Percentiles rank a stretch among this genome's conserved stretches.
Conservation (phyloP, 305 asterid genomes). For the Fraxinus baroniana region DNA sequence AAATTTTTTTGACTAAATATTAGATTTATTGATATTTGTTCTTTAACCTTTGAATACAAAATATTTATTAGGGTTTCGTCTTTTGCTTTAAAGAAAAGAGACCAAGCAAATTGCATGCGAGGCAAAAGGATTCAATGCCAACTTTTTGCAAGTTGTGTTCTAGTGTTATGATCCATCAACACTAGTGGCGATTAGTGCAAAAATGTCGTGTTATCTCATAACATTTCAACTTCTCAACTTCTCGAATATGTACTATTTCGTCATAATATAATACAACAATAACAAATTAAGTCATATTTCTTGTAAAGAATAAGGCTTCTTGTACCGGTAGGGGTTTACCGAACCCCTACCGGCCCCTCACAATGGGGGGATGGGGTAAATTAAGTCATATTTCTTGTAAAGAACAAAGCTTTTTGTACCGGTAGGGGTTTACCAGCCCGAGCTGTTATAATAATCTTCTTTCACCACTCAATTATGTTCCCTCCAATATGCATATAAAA, state of each 20-base stretch:
- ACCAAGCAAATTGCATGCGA: conserved; percentile 32
- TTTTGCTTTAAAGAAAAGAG: conserved; percentile 27
- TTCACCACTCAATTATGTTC: neutral
- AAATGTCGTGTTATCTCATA: neutral
- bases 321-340: too few species aligned
- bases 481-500: neutral
- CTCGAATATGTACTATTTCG: neutral
- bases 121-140: conserved; percentile 20
- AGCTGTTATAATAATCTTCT: neutral
- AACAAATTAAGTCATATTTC: neutral
- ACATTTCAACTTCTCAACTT: neutral
- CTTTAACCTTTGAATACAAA: neutral
- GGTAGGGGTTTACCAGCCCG: too few species aligned
- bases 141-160: conserved; percentile 29
- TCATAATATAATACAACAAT: neutral
- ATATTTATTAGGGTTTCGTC: neutral
- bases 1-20: conserved; percentile 17
- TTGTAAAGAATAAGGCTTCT: too few species aligned
- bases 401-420: too few species aligned
- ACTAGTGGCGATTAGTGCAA: conserved; percentile 17
- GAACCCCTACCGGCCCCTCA: too few species aligned
- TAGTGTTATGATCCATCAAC: conserved; percentile 17
- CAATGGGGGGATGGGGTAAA: too few species aligned
- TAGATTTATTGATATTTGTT: neutral
- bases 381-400: too few species aligned